Evolutionary conservation across 1,139 yeast genomes (phyloP), one percentile per base, ranked within the genome.

Genomic region (Hyphopichia buzzinii): DNA sequence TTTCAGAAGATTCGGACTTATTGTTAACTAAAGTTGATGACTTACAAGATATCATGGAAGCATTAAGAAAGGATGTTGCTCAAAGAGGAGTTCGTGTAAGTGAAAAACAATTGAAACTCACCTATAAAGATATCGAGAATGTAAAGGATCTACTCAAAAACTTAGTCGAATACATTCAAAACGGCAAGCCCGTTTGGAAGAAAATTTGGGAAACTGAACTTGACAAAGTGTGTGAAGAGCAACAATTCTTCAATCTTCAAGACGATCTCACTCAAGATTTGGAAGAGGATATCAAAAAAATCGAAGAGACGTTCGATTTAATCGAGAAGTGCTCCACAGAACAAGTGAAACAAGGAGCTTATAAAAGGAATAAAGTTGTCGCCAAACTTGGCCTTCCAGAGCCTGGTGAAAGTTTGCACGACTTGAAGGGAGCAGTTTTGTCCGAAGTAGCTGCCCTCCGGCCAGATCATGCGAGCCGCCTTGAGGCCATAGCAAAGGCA

Each of bases 201-300:
- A 80, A 79, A 48, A 82, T 88, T 19, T 92, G 98, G 97, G 96
- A 90, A 56, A 69, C 83, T 4, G 97, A 90, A 52, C 72, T 92
- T 41, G 95, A 88, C 46, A 82, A 83, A 31, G 94, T 92, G 16
- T 85, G 96, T 43, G 96, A 88, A 49, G 97, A 90, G 52, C 97
- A 92, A 57, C 95, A 90, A 48, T 88, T 88, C 55, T 79, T 90
- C 62, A 85, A 86, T 43, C 72, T 89, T 23, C 97, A 92, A 57
- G 96, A 87, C 50, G 96, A 87, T 45, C 74, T 92, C 42, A 78
- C 90, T 4, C 75, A 72, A 26, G 95, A 92, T 55, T 64, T 92
- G 47, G 78, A 77, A 35, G 95, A 87, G 42, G 98, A 92, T 60
- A 64, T 92, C 31, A 75, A 74, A 30, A 84, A 81, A 52, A 92